Evolutionary conservation across 1,284 basidiomycete species (phyloP), one percentile per base, ranked within the genome.

Genomic region (Porodaedalea pini): DNA sequence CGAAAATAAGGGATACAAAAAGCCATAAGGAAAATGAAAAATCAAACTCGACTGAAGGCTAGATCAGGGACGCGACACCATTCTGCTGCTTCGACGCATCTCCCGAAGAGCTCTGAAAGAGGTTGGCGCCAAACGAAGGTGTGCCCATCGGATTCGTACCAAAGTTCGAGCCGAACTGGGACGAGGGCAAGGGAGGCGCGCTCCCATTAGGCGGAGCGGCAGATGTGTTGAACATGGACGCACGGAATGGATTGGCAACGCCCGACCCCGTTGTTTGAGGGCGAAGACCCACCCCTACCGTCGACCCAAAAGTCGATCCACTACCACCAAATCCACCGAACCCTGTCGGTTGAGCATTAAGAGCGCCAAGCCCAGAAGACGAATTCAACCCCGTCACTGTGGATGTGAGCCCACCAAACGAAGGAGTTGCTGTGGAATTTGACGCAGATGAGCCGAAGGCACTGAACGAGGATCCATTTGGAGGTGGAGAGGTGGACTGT

Each of bases 241-340:
- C 81, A 44, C 89, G 79, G 76, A 92, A 92, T 6, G 90, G 89
- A 64, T 91, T 92, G 7, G 81, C 83, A 25, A 72, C 75, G 15
- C 83, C 83, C 11, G 32, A 17, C 21, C 87, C 88, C 2, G 88
- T 90, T 66, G 80, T 77, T 65, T 92, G 89, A 3, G 89, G 86
- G 31, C 87, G 76, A 29, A 92, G 73, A 3, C 88, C 86, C 29
- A 77, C 75, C 15, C 86, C 85, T 6, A 82, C 56, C 1, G 74
- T 69, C 4, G 73, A 75, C 13, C 73, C 73, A 48, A 62, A 63
- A 11, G 64, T 67, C 37, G 59, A 41, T 15, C 71, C 69, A 45
- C 59, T 54, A 19, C 54, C 31, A 17, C 64, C 57, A 7, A 5
- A 58, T 39, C 40, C 63, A 65, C 29, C 67, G 60, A 67, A 62